Conservation (phyloP, 176 grass and related monocot genomes). For the Carex littledalei region DNA sequence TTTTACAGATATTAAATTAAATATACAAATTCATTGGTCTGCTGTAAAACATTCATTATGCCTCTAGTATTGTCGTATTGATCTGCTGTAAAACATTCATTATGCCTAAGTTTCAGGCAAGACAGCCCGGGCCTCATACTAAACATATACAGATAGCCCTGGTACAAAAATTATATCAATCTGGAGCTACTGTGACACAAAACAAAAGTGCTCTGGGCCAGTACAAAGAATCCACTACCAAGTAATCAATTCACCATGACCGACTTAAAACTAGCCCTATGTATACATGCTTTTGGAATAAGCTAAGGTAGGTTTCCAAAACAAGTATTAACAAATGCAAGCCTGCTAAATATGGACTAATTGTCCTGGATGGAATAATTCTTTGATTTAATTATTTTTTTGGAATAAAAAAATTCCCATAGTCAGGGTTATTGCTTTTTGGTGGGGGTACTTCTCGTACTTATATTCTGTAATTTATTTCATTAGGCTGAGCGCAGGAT, state of each 20-base stretch:
- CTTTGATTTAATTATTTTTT: background rate
- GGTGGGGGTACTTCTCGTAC: background rate
- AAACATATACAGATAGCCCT: background rate
- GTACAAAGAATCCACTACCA: background rate
- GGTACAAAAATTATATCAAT: background rate
- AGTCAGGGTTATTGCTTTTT: background rate
- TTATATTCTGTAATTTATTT: background rate
- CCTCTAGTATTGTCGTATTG: background rate
- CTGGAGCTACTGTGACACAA: background rate
- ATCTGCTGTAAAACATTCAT: background rate
- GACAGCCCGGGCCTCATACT: background rate
- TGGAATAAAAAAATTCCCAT: background rate
- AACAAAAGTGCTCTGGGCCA: background rate
- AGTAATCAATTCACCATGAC: background rate
- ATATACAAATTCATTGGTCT: background rate
- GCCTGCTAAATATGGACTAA: background rate
- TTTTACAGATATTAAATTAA: background rate
- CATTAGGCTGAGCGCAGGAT: background rate
- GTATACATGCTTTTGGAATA: background rate
- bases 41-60: no score
- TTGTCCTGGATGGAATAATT: background rate
- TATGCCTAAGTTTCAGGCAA: background rate
- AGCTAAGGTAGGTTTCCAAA: constrained; percentile 3
- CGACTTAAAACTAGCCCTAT: background rate
- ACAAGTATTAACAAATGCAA: background rate